Base-by-base conservation (phyloP, 1,139 yeast species). In the Magnusiomyces paraingens region DNA sequence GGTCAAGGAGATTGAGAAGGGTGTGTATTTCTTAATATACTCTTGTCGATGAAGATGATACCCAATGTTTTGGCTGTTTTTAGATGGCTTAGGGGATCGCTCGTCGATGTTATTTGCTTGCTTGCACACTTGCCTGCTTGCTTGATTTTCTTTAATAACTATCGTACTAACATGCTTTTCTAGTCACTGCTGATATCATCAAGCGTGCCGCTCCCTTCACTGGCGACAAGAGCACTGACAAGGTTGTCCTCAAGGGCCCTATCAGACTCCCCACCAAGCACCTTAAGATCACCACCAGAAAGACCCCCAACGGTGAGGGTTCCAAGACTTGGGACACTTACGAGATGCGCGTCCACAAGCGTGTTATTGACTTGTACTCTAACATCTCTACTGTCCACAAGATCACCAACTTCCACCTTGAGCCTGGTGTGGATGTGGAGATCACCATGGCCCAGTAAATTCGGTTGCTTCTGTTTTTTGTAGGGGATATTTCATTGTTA, bases 271-370 rank as follows among this genome's bases (percentile, higher is more conserved):
- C 99, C 81, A 94, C 99, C 80, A 94, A 91, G 86, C 95, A 87
- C 70, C 87, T 94, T 75, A 90, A 87, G 80, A 84, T 94, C 81
- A 84, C 96, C 81, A 93, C 99, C 87, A 91, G 99, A 88, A 94
- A 94, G 90, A 86, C 99, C 74, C 99, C 99, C 73, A 94, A 94
- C 79, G 99, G 99, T 91, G 98, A 94, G 83, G 99, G 99, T 91
- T 93, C 99, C 71, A 93, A 94, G 91, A 94, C 99, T 72, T 94
- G 97, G 97, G 99, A 94, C 77, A 81, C 95, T 71, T 94, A 84
- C 78, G 99, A 94, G 83, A 88, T 94, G 96, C 90, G 98, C 86
- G 90, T 94, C 83, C 99, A 94, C 96, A 94, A 94, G 94, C 91
- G 99, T 81, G 86, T 89, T 77, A 89, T 93, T 73, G 97, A 93